phyloP scores from a whole-genome alignment of 2,329 filamentous ascomycete genomes.

The Stagonosporopsis vannaccii region DNA sequence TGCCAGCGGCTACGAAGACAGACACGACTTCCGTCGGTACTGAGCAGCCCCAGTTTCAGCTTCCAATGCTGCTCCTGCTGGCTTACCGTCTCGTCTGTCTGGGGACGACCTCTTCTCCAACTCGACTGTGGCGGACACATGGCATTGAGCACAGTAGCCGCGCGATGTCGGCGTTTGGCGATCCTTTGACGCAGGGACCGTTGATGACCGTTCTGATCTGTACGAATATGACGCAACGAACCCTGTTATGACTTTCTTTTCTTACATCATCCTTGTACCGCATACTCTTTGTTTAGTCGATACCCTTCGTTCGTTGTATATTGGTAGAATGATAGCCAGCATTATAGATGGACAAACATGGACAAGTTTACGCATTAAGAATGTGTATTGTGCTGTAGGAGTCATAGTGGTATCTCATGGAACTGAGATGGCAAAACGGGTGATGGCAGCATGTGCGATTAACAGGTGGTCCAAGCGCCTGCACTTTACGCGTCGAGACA shows the following conservation, averaged over 20 bases:
- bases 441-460: not conserved
- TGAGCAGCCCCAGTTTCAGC: no score
- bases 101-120: no score
- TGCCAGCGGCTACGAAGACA: slow-evolving; percentile 38
- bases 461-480: slow-evolving; percentile 5
- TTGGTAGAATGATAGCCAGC: not conserved
- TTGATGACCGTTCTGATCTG: not conserved
- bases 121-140: no score
- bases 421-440: not conserved
- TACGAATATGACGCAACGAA: not conserved
- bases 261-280: not conserved
- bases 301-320: not conserved
- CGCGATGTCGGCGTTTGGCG: no score
- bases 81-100: no score
- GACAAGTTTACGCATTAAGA: not conserved
- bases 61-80: no score
- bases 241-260: not conserved
- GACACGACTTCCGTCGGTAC: slow-evolving; percentile 42
- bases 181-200: no score
- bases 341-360: not conserved
- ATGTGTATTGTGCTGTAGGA: no score
- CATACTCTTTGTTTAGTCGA: slow-evolving; percentile 4
- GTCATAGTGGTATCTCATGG: no score
- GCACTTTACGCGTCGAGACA: slow-evolving; percentile 39
- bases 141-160: no score